Evolutionary conservation across 805 yeast genomes (phyloP).

Genomic region (Teunomyces stri): DNA sequence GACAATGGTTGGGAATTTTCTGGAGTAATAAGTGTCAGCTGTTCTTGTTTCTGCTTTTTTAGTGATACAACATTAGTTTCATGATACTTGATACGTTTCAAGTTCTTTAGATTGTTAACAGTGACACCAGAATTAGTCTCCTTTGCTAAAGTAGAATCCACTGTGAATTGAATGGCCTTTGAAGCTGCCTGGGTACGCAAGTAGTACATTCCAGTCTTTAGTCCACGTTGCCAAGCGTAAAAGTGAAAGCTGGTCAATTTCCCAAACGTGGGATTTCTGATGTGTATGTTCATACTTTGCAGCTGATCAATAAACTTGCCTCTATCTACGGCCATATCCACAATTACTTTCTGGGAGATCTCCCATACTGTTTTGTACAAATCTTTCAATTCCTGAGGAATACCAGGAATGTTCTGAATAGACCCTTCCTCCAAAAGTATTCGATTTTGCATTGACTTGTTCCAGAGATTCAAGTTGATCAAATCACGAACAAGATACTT

Average conservation of each 20-base stretch:
- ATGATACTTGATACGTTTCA: slow-evolving; percentile 23
- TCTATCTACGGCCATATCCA: slow-evolving; percentile 83
- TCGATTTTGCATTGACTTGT: slow-evolving; percentile 69
- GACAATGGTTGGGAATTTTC: slow-evolving; percentile 9
- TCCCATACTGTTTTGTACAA: slow-evolving; percentile 98
- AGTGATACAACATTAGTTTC: slow-evolving; percentile 7
- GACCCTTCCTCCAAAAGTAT: slow-evolving; percentile 82
- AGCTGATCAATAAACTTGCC: slow-evolving; percentile 63
- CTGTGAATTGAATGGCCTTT: slow-evolving; percentile 86
- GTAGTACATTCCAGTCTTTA: slow-evolving; percentile 41
- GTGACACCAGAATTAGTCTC: neutral
- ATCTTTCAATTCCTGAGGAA: slow-evolving; percentile 72
- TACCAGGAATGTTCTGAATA: slow-evolving; percentile 66
- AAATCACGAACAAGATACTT: slow-evolving; percentile 81
- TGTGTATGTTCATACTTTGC: slow-evolving; percentile 45
- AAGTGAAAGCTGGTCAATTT: slow-evolving; percentile 44
- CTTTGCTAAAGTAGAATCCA: slow-evolving; percentile 35
- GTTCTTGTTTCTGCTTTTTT: slow-evolving; percentile 5
- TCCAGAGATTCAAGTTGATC: slow-evolving; percentile 82
- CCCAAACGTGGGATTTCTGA: slow-evolving; percentile 36
- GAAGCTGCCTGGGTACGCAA: slow-evolving; percentile 74
- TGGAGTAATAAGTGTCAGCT: slow-evolving; percentile 5
- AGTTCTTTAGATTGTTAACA: slow-evolving; percentile 4
- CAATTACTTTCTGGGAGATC: slow-evolving; percentile 76
- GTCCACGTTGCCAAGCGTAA: slow-evolving; percentile 39